phyloP scores from a whole-genome alignment of 2,329 filamentous ascomycete species.

The Reticulascus tulasneorum region DNA sequence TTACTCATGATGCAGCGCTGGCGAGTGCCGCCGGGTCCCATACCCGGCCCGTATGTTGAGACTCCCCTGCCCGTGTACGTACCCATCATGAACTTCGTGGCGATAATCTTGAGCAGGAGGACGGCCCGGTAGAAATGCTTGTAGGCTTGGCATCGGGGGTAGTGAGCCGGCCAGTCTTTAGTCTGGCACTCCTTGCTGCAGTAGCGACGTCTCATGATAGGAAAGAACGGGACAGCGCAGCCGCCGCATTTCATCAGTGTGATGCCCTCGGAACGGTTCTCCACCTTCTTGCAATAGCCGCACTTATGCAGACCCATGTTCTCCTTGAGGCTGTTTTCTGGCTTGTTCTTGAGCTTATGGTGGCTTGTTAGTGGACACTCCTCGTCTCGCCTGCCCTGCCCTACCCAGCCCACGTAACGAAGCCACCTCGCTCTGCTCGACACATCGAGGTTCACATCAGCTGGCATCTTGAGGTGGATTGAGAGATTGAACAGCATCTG shows the following conservation, averaged over 20 bases:
- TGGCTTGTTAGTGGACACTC: conserved; percentile 1
- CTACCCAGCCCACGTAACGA: conserved; percentile 7
- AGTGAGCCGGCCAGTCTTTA: conserved; percentile 8
- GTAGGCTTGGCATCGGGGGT: conserved; percentile 5
- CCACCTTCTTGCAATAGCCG: neutral
- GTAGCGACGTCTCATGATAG: conserved; percentile 4
- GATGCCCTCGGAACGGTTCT: neutral
- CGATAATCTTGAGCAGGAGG: conserved; percentile 2
- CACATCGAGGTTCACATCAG: neutral
- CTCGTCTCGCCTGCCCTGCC: conserved; percentile 6
- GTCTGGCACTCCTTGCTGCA: conserved; percentile 8
- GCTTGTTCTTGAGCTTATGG: neutral
- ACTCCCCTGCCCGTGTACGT: conserved; percentile 4
- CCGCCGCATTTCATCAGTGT: conserved; percentile 6
- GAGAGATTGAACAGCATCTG: conserved; percentile 8
- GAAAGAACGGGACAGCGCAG: conserved; percentile 4
- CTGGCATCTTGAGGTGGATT: neutral
- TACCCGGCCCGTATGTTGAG: too few relatives aligned
- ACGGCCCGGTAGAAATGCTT: conserved; percentile 9
- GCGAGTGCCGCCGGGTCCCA: too few relatives aligned
- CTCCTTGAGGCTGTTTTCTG: neutral
- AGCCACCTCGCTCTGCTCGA: too few relatives aligned
- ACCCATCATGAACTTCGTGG: conserved; percentile 4
- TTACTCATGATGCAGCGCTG: conserved; percentile 1
- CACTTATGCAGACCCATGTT: neutral